phyloP scores from a whole-genome alignment of 2,329 filamentous ascomycete species.

The Amauroascus niger region DNA sequence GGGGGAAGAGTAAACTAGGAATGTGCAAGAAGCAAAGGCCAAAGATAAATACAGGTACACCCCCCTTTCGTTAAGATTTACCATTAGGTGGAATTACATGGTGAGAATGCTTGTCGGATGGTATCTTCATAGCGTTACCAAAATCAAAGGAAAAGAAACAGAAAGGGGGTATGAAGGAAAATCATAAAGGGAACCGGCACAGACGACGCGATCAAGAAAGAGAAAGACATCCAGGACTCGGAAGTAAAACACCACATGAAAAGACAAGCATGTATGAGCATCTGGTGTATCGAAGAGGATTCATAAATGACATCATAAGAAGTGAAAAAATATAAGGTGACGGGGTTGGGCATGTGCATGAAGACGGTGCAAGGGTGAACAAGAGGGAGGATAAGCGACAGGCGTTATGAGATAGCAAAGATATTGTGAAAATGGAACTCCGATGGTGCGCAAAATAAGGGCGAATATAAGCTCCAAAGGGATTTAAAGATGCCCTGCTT shows the following conservation, averaged over 20 bases:
- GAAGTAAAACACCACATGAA: conserved; percentile 13
- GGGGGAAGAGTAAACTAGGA: background rate
- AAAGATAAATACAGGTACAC: conserved; percentile 12
- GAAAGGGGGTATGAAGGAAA: conserved; percentile 15
- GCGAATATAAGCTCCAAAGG: too few species aligned
- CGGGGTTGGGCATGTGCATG: background rate
- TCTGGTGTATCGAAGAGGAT: conserved; percentile 9
- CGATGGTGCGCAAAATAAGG: conserved; percentile 13
- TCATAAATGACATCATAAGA: conserved; percentile 20
- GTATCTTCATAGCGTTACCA: conserved; percentile 14
- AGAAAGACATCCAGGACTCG: conserved; percentile 18
- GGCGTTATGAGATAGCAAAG: conserved; percentile 4
- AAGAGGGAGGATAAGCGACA: background rate
- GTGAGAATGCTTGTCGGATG: conserved; percentile 8
- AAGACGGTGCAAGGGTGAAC: background rate
- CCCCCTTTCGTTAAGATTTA: conserved; percentile 12
- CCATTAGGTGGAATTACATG: conserved; percentile 12
- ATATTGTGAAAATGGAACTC: background rate
- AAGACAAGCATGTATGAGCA: conserved; percentile 7
- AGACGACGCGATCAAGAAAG: conserved; percentile 7
- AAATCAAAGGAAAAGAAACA: conserved; percentile 17
- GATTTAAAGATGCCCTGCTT: background rate
- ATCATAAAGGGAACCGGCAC: conserved; percentile 2
- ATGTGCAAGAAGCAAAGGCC: conserved; percentile 5
- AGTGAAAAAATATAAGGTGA: background rate